Evolutionary conservation across 2,329 filamentous ascomycete genomes (phyloP), one percentile per base, ranked within the genome.

Genomic region (Alternaria novae-zelandiae): DNA sequence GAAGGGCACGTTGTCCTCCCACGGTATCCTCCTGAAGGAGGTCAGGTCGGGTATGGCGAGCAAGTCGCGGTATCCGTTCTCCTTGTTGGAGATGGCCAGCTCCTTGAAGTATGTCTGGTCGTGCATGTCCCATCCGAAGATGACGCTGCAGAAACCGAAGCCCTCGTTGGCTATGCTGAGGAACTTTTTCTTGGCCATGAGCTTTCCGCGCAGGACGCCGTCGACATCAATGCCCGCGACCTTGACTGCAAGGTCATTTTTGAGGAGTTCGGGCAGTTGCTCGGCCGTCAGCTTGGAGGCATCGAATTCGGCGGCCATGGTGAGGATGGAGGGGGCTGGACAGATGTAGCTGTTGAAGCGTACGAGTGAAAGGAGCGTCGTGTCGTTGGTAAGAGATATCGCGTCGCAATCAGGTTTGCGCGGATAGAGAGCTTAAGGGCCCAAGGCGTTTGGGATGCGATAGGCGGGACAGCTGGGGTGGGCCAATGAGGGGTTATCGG

Each of bases 71-170:
- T 97, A 97, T 46, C 94, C 94, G 78, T 97, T 97, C 74, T 93
- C 90, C 70, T 92, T 91, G 82, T 97, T 97, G 82, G 92, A 96
- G 79, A 97, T 91, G 74, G 88, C 87, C 67, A 97, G 87, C 82
- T 97, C 94, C 72, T 87, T 89, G 78, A 92, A 90, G 80, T 97
- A 97, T 11, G 93, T 96, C 83, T 89, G 86, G 76, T 97, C 94
- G 81, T 97, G 94, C 93, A 97, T 97, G 81, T 97, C 94, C 94
- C 94, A 97, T 78, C 94, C 94, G 74, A 97, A 97, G 69, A 97
- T 89, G 70, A 97, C 93, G 20, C 92, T 96, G 84, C 94, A 97
- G 85, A 97, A 97, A 57, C 94, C 94, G 73, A 97, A 97, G 55
- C 94, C 94, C 47, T 89, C 86, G 45, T 87, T 81, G n/a, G 90